Base-by-base conservation (phyloP, 441 rosid species). In the Corymbia citriodora region DNA sequence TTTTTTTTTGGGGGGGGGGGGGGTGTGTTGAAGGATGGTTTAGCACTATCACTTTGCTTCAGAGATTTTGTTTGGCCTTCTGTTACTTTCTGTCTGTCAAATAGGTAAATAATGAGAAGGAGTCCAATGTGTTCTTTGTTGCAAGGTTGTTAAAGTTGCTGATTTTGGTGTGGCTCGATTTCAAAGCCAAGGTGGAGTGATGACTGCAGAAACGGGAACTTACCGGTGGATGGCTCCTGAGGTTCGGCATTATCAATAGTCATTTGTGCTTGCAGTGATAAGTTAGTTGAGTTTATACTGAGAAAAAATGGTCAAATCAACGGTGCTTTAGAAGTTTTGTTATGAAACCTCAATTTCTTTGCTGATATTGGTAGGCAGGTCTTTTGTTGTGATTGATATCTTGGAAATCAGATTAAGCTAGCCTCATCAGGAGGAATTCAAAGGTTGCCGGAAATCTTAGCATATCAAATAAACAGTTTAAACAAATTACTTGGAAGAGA, bases 191-290 rank as follows among this genome's bases (percentile, higher is more conserved):
- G 95, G 93, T 86, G 98, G 98, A 90, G 95, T 95, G 88, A 96
- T 96, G 97, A 96, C 98, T 29, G 98, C 96, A 23, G 97, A 96
- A 93, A 96, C 97, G 40, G 98, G 97, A 87, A 96, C 98, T 23
- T 96, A 96, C 92, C 94, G 97, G 93, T 96, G 97, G 98, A 96
- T 96, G 98, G 98, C 98, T 85, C 98, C 98, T 79, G 98, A 96
- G 97, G 97, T 96, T 74, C 90, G 93, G 82, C 48, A 81, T 19
- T 40, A 45, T 45, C 52, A 40, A 79, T 79, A 21, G 25, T 74
- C 85, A 7, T 11, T 68, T 31, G 45, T 23, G 40, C 68, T 59
- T 87, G 88, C 23, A 10, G 15, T 55, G 48, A 59, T 31, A n/a
- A 33, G 61, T 87, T n/a, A 9, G 63, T 33, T 21, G 85, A 40